Evolutionary conservation across 2,329 filamentous ascomycete species (phyloP), one percentile per base, ranked within the genome.

Genomic region (Ampelomyces quisqualis): DNA sequence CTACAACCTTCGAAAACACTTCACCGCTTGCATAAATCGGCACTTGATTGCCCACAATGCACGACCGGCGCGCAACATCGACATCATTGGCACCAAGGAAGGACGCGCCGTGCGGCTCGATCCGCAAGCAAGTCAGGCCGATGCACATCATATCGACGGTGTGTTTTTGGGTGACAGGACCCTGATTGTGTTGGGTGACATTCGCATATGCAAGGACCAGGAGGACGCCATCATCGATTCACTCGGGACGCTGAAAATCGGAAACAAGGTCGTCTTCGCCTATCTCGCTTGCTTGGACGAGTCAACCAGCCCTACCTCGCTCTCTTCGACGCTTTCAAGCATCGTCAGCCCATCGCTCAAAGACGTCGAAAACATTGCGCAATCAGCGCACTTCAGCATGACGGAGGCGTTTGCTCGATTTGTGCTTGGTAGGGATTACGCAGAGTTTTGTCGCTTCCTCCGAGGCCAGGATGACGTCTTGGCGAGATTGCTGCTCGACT

Each of bases 11-110:
- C 52, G 56, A 14, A 40, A 53, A 14, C 50, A 59, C 35, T 59
- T 59, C 21, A 44, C 54, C 29, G 50, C 50, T 40, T 58, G 44
- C 39, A 40, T 59, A 17, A 59, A 58, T 29, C 56, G 53, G 34
- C 47, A 59, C 27, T 27, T 56, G 21, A 33, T 53, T 20, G 46
- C 54, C n/a, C 42, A 37, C 21, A 41, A 51, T 22, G 49, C 45
- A 17, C 40, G 39, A n/a, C 49, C 50, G 6, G 54, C 47, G 3
- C 45, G 48, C 34, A 58, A 55, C 21, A 48, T 56, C 43, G 53
- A 59, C 38, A 36, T 56, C 19, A 38, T 44, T 14, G 10, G 30
- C 24, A 46, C 44, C 15, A 35, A 31, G 14, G 22, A 34, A 9
- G 14, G 26, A 26, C 15, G 37, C 17, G 19, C 38, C 15, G 45